Evolutionary conservation across 2,329 filamentous ascomycete species (phyloP).

Genomic region (Helicocarpus griseus): DNA sequence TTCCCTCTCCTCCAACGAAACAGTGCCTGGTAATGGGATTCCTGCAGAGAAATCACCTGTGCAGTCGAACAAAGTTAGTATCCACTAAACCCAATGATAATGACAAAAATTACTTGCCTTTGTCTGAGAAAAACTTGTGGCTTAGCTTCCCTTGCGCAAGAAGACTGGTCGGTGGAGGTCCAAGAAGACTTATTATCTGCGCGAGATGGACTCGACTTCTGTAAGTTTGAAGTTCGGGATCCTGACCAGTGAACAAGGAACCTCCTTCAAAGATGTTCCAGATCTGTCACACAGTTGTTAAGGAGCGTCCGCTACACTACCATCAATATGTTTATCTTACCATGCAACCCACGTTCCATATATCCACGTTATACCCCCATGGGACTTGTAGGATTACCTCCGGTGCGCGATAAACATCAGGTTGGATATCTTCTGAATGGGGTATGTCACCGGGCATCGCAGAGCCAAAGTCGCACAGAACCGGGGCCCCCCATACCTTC

Average conservation of each 20-base stretch:
- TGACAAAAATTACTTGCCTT: constrained; percentile 19
- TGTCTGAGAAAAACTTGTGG: constrained; percentile 30
- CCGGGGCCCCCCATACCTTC: constrained; percentile 21
- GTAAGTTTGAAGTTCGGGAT: constrained; percentile 31
- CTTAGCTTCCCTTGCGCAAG: constrained; percentile 23
- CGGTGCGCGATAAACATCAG: constrained; percentile 27
- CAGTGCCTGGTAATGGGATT: constrained; percentile 14
- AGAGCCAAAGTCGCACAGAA: constrained; percentile 44
- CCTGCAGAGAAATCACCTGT: constrained; percentile 20
- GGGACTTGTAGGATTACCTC: constrained; percentile 39
- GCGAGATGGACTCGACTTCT: constrained; percentile 39
- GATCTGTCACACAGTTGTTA: constrained; percentile 24
- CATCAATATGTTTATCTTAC: constrained; percentile 23
- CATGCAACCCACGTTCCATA: constrained; percentile 46
- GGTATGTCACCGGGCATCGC: constrained; percentile 29
- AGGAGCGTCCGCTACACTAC: constrained; percentile 5
- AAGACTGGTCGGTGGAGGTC: constrained; percentile 30
- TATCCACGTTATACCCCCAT: constrained; percentile 41
- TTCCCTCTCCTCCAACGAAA: constrained; percentile 30
- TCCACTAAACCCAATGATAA: background rate
- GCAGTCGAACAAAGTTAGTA: constrained; percentile 7
- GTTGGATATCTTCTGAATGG: constrained; percentile 20
- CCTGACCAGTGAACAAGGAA: constrained; percentile 35
- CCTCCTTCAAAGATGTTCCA: constrained; percentile 42
- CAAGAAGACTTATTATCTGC: constrained; percentile 40